These are phyloP conservation scores for Naumovozyma dairenensis DNA, from an alignment of 805 yeast species.

Conservation along the genomic window DNA sequence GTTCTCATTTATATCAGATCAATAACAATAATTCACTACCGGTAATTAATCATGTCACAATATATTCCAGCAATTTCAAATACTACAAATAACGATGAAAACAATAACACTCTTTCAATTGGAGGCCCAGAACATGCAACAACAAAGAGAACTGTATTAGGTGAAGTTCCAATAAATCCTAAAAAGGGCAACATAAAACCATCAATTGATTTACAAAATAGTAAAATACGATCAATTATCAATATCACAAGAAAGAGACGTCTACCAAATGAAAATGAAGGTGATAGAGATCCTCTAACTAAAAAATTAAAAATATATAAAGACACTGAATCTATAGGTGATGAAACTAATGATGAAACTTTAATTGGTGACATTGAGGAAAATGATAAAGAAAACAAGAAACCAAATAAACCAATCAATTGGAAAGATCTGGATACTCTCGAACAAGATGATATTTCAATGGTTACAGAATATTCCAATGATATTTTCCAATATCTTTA, in stretches of 20 bases:
- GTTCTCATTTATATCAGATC: too few relatives aligned
- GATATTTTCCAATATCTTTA: constrained; percentile 76
- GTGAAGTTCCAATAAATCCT: constrained; percentile 8
- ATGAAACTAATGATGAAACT: neutral
- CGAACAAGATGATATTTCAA: constrained; percentile 56
- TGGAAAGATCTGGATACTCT: constrained; percentile 54
- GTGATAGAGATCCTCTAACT: neutral
- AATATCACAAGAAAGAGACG: neutral
- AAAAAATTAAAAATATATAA: neutral
- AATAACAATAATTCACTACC: too few relatives aligned
- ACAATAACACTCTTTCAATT: too few relatives aligned
- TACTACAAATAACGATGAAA: too few relatives aligned
- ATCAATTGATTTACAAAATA: too few relatives aligned
- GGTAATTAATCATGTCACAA: too few relatives aligned
- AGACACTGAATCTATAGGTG: neutral
- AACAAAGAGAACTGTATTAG: constrained; percentile 10
- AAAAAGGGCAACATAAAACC: constrained; percentile 25
- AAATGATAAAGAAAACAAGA: too few relatives aligned
- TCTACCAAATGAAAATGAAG: neutral
- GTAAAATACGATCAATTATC: neutral
- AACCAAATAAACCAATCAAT: neutral
- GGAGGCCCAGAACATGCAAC: too few relatives aligned
- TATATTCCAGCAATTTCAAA: too few relatives aligned
- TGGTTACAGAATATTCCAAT: constrained; percentile 82
- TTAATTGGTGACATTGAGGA: neutral